Evolutionary conservation across 2,329 filamentous ascomycete genomes (phyloP).

Genomic region (Fusarium compactum): DNA sequence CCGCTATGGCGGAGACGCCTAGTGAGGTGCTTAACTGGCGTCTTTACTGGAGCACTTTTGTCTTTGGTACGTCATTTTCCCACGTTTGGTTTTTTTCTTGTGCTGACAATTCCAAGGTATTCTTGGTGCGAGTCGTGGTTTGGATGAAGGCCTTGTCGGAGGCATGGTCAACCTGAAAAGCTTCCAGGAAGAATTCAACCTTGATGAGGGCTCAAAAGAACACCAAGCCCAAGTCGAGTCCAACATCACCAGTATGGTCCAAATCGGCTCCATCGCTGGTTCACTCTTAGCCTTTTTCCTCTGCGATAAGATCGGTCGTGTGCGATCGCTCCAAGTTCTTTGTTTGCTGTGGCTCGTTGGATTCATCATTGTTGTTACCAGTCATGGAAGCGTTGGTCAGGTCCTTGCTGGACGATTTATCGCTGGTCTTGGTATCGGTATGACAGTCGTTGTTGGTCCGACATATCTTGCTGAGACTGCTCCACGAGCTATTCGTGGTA

Average conservation of each 20-base stretch:
- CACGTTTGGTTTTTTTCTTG: rapidly evolving
- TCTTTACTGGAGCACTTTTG: conserved; percentile 29
- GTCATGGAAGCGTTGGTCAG: conserved; percentile 21
- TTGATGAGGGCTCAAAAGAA: conserved; percentile 59
- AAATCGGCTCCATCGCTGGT: conserved; percentile 74
- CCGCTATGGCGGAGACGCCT: conserved; percentile 28
- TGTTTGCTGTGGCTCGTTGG: conserved; percentile 16
- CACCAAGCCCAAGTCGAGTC: conserved; percentile 70
- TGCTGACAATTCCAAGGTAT: conserved; percentile 1
- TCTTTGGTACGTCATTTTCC: conserved; percentile 1
- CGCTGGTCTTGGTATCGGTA: conserved; percentile 20
- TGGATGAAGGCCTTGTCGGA: conserved; percentile 70
- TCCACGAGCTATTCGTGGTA: conserved; percentile 71
- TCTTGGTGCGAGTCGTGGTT: conserved; percentile 22
- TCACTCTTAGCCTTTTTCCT: conserved; percentile 63
- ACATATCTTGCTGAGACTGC: conserved; percentile 73
- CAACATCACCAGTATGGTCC: conserved; percentile 79
- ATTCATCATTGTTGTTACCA: conserved; percentile 12
- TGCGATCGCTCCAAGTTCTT: conserved; percentile 14
- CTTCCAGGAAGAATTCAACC: conserved; percentile 66
- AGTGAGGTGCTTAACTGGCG: conserved; percentile 28
- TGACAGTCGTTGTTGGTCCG: conserved; percentile 49
- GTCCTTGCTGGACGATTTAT: conserved; percentile 17
- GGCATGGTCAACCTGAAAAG: conserved; percentile 70
- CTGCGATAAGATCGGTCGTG: conserved; percentile 22